Evolutionary conservation across 2,329 filamentous ascomycete species (phyloP).

Genomic region (Neopestalotiopsis rosae): DNA sequence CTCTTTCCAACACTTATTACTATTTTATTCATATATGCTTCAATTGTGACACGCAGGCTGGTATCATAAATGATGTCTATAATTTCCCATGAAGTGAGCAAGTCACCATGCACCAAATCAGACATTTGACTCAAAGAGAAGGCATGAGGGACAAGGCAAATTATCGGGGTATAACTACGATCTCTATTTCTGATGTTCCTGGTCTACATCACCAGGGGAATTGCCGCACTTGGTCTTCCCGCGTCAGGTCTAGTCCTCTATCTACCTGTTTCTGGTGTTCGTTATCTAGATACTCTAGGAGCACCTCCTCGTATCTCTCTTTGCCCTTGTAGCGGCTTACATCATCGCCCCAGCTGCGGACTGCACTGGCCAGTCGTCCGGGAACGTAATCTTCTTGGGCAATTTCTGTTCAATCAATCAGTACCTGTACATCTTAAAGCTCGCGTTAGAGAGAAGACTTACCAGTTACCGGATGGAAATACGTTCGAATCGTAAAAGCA

Average conservation of each 20-base stretch:
- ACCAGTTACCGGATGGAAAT: constrained; percentile 68
- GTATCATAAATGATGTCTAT: no score
- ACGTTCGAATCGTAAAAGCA: constrained; percentile 81
- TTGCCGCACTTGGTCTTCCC: constrained; percentile 62
- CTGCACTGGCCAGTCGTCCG: constrained; percentile 75
- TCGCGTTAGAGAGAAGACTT: no score
- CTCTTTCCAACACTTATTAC: no score
- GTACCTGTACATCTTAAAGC: no score
- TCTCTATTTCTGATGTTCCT: no score
- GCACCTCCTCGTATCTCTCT: constrained; percentile 73
- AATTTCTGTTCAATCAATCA: constrained; percentile 54
- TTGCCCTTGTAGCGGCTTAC: constrained; percentile 80
- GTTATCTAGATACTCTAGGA: constrained; percentile 77
- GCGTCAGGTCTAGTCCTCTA: constrained; percentile 65
- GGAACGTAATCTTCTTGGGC: constrained; percentile 77
- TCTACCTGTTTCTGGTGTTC: constrained; percentile 77
- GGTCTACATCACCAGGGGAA: constrained; percentile 61
- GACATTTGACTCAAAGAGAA: no score
- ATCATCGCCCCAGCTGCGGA: constrained; percentile 82
- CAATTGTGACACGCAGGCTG: no score
- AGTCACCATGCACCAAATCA: no score
- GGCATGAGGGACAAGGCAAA: background rate
- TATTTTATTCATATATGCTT: no score
- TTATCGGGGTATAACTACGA: no score
- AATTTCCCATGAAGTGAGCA: no score